phyloP scores from a whole-genome alignment of 352 stramenopile species.

The Globisporangium nunn region DNA sequence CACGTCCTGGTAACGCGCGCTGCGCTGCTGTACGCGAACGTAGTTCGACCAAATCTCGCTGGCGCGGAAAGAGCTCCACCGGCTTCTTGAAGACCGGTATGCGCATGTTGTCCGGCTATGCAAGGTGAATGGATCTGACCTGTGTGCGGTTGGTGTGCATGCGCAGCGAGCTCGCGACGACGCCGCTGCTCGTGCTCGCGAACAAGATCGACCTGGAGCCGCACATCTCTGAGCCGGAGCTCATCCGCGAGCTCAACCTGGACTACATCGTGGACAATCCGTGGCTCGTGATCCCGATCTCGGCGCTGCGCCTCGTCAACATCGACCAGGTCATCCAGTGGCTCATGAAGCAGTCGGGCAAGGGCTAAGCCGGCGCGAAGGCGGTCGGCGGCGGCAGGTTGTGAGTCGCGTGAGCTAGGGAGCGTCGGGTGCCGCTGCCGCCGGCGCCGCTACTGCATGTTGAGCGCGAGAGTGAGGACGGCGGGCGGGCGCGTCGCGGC shows the following conservation, averaged over 20 bases:
- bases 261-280: slow-evolving; percentile 98
- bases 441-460: not conserved
- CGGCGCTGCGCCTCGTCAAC: slow-evolving; percentile 93
- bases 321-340: slow-evolving; percentile 97
- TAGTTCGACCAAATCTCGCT: slow-evolving; percentile 91
- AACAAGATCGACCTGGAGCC: slow-evolving; percentile 99
- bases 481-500: no score
- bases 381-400: no score
- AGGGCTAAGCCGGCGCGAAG: slow-evolving; percentile 40
- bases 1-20: not conserved
- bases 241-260: slow-evolving; percentile 94
- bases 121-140: not conserved
- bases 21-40: not conserved
- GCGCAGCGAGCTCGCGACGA: slow-evolving; percentile 79
- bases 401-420: no score
- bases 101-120: slow-evolving; percentile 18
- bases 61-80: slow-evolving; percentile 92
- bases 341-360: slow-evolving; percentile 93
- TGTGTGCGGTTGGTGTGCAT: not conserved
- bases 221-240: slow-evolving; percentile 86
- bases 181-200: slow-evolving; percentile 93
- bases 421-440: no score
- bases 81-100: slow-evolving; percentile 91
- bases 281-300: slow-evolving; percentile 98
- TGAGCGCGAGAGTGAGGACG: no score